Base-by-base conservation (phyloP, 2,329 filamentous ascomycete genomes). In the Fusarium anthophilum region DNA sequence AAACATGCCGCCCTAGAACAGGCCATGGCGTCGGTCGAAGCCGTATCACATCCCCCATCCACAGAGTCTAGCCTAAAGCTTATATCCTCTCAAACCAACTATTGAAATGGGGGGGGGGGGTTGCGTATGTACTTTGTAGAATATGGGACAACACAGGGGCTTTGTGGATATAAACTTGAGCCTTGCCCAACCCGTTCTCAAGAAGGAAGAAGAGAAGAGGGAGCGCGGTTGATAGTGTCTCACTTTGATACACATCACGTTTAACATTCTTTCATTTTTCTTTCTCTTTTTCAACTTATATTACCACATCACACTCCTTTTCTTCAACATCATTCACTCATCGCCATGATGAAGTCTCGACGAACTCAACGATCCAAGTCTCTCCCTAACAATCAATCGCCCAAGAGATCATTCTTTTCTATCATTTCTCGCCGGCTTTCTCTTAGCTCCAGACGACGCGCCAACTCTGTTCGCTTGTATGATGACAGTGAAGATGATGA, bases 351-450 rank as follows among this genome's bases (percentile, higher is more conserved):
- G 55, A 74, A 75, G 72, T 59, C 60, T 51, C 64, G 51, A 62
- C 60, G 69, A 55, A 63, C 47, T 26, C 56, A 65, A 51, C 72
- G 72, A 47, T 69, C 72, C 26, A 73, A 61, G 57, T 75, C 72
- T 45, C 35, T 75, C 38, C 69, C 72, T 3, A 54, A 32, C 47
- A 60, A 48, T 8, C 57, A 62, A 22, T 35, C 58, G 22, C 54
- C 57, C 28, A 73, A 39, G 28, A 75, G 63, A 58, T 75, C 72
- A 8, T 43, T 75, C 55, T 51, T 75, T 50, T 63, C 69, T 12
- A 70, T 39, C 20, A 59, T 75, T 30, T 43, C 60, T 38, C 69
- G 55, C n/a, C 72, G 72, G 14, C 54, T 75, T n/a, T 73, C 72
- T 10, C 59, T 74, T 18, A 57, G 54, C 26, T 38, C 65, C 22